phyloP scores from a whole-genome alignment of 495 filamentous ascomycete genomes.

The Penicillium bialowiezense region DNA sequence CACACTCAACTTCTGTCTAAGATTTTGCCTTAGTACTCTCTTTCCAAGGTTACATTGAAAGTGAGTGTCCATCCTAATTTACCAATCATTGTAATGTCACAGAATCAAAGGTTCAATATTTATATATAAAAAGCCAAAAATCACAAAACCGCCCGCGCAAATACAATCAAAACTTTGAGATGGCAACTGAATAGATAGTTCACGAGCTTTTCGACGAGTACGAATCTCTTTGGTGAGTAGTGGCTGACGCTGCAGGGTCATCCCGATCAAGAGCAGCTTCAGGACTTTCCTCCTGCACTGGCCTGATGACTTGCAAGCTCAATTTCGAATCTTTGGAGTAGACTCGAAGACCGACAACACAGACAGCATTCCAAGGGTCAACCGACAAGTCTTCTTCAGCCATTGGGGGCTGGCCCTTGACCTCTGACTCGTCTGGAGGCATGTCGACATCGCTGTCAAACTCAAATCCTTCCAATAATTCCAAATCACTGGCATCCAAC shows the following conservation, averaged over 20 bases:
- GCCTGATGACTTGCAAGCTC: conserved; percentile 51
- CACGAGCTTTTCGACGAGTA: too few relatives aligned
- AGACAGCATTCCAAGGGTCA: conserved; percentile 85
- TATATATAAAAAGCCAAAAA: too few relatives aligned
- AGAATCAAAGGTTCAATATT: too few relatives aligned
- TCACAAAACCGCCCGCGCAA: too few relatives aligned
- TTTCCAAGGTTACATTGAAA: too few relatives aligned
- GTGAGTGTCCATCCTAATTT: too few relatives aligned
- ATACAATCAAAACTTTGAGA: too few relatives aligned
- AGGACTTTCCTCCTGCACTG: conserved; percentile 49
- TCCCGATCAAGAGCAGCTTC: conserved; percentile 52
- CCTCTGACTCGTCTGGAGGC: conserved; percentile 31
- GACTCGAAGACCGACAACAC: conserved; percentile 72
- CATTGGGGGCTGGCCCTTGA: conserved; percentile 4
- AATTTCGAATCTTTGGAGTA: conserved; percentile 60
- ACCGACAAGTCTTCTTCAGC: conserved; percentile 8
- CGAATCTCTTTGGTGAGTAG: conserved; percentile 5
- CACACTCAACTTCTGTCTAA: too few relatives aligned
- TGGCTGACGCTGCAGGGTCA: conserved; percentile 47
- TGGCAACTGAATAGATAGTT: too few relatives aligned
- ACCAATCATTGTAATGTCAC: too few relatives aligned
- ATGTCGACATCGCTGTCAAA: conserved; percentile 49
- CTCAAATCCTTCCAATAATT: conserved; percentile 44
- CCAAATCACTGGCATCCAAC: conserved; percentile 23
- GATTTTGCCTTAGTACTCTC: too few relatives aligned